Conservation (phyloP, 345 rosid genomes). For the Draba incana region DNA sequence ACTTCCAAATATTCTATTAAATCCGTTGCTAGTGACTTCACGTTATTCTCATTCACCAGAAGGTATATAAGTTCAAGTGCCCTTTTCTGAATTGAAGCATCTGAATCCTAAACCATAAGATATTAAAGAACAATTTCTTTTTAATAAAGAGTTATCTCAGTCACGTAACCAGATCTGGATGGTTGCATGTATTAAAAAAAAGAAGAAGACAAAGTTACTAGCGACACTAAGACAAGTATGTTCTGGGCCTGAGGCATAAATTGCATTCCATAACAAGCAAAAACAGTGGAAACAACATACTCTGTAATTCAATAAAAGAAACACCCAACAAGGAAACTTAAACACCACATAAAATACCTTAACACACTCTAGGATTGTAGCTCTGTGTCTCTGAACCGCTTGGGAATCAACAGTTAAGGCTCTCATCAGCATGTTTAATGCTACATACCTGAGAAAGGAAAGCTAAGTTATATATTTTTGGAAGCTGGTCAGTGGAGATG, state of each 20-base stretch:
- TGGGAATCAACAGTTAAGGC: constrained; percentile 87
- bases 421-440: constrained; percentile 92
- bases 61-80: constrained; percentile 89
- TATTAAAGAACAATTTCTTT: constrained; percentile 32
- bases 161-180: constrained; percentile 22
- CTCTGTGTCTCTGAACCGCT: constrained; percentile 97
- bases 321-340: constrained; percentile 27
- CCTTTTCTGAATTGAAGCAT: constrained; percentile 96
- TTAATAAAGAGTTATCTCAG: constrained; percentile 25
- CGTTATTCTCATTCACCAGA: constrained; percentile 89
- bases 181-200: constrained; percentile 1
- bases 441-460: constrained; percentile 73
- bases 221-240: background rate
- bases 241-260: constrained; percentile 3
- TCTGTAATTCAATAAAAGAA: constrained; percentile 15
- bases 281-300: constrained; percentile 11
- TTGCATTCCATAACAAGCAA: constrained; percentile 14
- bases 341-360: constrained; percentile 61
- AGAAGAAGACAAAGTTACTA: constrained; percentile 12
- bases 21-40: constrained; percentile 82
- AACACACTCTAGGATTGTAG: constrained; percentile 93
- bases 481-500: constrained; percentile 34
- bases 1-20: constrained; percentile 91
- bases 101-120: constrained; percentile 77
- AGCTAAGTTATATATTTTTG: constrained; percentile 13